Conservation (phyloP, 202 grass and related monocot species). For the Zoysia matrella region DNA sequence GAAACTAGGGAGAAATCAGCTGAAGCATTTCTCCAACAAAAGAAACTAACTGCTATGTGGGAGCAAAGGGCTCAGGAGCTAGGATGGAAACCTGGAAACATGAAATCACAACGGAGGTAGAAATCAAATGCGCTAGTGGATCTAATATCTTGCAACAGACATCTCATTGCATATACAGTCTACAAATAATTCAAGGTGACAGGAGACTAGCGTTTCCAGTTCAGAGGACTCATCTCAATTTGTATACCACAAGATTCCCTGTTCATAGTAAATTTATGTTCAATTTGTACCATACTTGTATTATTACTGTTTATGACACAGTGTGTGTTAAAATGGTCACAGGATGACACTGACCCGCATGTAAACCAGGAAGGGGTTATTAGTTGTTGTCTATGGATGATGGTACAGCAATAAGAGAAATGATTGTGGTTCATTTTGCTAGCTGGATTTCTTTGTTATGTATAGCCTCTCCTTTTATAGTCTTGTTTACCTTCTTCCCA, state of each 20-base stretch:
- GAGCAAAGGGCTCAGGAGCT: conserved; percentile 63
- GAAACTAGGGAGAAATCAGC: conserved; percentile 80
- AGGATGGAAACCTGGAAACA: conserved; percentile 63
- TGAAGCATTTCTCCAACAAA: conserved; percentile 58
- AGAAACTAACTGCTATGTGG: conserved; percentile 72
- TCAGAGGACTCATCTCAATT: not conserved
- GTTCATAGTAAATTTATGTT: conserved; percentile 45
- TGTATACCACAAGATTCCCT: not conserved
- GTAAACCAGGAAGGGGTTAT: not conserved
- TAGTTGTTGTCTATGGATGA: conserved; percentile 15
- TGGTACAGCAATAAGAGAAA: conserved; percentile 12
- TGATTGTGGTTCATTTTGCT: not conserved
- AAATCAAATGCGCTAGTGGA: not conserved
- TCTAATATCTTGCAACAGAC: not conserved
- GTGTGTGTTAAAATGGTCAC: conserved; percentile 20
- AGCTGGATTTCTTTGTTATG: not conserved
- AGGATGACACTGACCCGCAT: conserved; percentile 19
- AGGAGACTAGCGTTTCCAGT: not conserved
- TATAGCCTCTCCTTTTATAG: not conserved
- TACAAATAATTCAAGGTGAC: not conserved
- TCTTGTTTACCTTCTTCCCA: not conserved
- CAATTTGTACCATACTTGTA: conserved; percentile 15
- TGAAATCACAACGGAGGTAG: conserved; percentile 36
- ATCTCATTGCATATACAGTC: conserved; percentile 13
- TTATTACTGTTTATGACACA: not conserved